Evolutionary conservation across 139 green algal genomes (phyloP).

Genomic region (Haematococcus sp.): DNA sequence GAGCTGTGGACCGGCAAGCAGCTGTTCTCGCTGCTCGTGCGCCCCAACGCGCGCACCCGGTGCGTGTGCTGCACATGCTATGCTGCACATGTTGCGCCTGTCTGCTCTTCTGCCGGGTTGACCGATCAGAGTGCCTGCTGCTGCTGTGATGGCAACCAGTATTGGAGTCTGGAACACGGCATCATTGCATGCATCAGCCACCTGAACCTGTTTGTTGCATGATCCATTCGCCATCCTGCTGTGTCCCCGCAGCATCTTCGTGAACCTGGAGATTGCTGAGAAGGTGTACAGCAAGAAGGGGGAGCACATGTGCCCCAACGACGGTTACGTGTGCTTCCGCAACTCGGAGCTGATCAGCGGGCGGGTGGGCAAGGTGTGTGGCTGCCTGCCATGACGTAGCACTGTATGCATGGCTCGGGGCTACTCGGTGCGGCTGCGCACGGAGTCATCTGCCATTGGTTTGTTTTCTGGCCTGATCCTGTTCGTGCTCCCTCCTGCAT

Average conservation of each 20-base stretch:
- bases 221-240: too few relatives aligned
- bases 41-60: slow-evolving; percentile 54
- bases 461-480: too few relatives aligned
- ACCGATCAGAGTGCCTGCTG: too few relatives aligned
- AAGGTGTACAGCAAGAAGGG: slow-evolving; percentile 78
- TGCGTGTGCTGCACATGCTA: slow-evolving; percentile 21
- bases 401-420: neutral
- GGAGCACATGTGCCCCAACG: slow-evolving; percentile 81
- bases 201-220: too few relatives aligned
- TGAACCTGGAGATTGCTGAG: slow-evolving; percentile 89
- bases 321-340: slow-evolving; percentile 90
- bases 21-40: slow-evolving; percentile 83
- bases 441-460: neutral
- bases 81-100: too few relatives aligned
- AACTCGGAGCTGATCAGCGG: slow-evolving; percentile 91
- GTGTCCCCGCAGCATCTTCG: slow-evolving; percentile 59
- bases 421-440: too few relatives aligned
- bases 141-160: too few relatives aligned
- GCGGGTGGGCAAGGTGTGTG: slow-evolving; percentile 84
- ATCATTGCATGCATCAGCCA: too few relatives aligned
- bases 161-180: too few relatives aligned
- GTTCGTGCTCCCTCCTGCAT: too few relatives aligned
- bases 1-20: slow-evolving; percentile 99
- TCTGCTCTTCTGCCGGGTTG: too few relatives aligned
- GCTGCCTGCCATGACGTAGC: neutral